phyloP scores from a whole-genome alignment of 768 basidiomycete genomes.

The Sarcomyxa edulis region DNA sequence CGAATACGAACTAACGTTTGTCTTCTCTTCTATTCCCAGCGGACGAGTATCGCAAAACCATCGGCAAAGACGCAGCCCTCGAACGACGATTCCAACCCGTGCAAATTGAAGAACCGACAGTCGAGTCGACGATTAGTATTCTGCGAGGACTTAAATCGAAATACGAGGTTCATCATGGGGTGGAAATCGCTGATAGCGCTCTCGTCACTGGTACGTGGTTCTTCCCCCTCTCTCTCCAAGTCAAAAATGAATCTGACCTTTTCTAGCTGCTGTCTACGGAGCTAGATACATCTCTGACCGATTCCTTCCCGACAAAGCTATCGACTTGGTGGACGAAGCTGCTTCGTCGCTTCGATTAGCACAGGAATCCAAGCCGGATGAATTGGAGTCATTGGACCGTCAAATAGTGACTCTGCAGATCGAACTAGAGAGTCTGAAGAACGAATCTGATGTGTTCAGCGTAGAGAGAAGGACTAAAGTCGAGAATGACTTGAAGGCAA shows the following conservation, averaged over 20 bases:
- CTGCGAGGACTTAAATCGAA: conserved; percentile 78
- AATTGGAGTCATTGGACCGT: conserved; percentile 75
- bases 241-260: background rate
- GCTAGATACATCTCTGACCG: conserved; percentile 85
- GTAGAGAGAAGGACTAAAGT: conserved; percentile 67
- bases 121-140: conserved; percentile 81
- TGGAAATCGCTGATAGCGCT: conserved; percentile 85
- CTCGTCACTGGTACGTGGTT: conserved; percentile 67
- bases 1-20: conserved; percentile 1
- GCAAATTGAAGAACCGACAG: conserved; percentile 81
- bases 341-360: conserved; percentile 82
- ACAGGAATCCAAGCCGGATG: conserved; percentile 85
- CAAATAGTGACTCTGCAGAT: conserved; percentile 86
- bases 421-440: conserved; percentile 85
- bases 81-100: conserved; percentile 91
- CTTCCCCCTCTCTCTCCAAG: background rate
- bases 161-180: conserved; percentile 92
- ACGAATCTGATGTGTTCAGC: conserved; percentile 81
- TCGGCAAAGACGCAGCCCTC: conserved; percentile 87
- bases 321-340: conserved; percentile 92
- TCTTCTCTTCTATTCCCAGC: conserved; percentile 37
- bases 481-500: conserved; percentile 54
- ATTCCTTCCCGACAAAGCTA: conserved; percentile 87
- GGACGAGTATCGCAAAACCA: conserved; percentile 88
- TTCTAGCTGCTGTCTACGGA: conserved; percentile 72